Base-by-base conservation (phyloP, 2,329 filamentous ascomycete genomes). In the Ophiostoma piceae region DNA sequence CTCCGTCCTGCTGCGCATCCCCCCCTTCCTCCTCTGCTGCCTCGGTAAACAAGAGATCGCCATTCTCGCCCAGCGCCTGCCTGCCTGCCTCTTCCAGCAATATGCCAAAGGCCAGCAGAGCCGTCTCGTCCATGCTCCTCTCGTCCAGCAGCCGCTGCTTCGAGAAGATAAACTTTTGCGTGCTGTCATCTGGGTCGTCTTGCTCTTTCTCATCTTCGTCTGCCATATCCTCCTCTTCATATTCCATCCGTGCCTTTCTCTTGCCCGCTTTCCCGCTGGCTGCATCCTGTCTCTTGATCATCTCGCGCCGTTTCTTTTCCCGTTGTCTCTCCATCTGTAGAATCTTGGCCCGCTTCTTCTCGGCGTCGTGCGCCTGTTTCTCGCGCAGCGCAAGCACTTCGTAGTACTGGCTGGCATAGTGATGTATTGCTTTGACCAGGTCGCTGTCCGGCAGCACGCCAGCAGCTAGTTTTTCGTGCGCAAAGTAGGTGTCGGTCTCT, bases 51-150 rank as follows among this genome's bases (percentile, higher is more conserved):
- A 90, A 89, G 66, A 92, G 77, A 77, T 92, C 88, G 29, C 91
- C 91, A 14, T 82, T 85, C 69, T 82, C 80, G 4, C 90, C 90
- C 26, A 94, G 79, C 6, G 82, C 77, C 66, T 88, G 85, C 57
- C 83, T 82, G 19, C 85, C 83, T 2, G 86, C 85, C 78, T 94
- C 91, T 78, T 94, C 91, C 60, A 94, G 80, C 70, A 94, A 78
- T 67, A 94, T 87, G 1, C 91, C 90, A 75, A 94, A 82, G 0
- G 91, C 90, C 69, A 94, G 80, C 71, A 94, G 81, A 3, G 91
- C 91, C 16, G 90, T 92, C 80, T 92, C 91, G 76, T 94, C 90
- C 85, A 94, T 87, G 77, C 87, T 91, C 73, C 83, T 77, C 76
- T 86, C 83, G 71, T 86, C 82, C 51, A 84, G 74, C 68, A 77